Evolutionary conservation across 2,329 filamentous ascomycete genomes (phyloP).

Genomic region (Penicillium sp.): DNA sequence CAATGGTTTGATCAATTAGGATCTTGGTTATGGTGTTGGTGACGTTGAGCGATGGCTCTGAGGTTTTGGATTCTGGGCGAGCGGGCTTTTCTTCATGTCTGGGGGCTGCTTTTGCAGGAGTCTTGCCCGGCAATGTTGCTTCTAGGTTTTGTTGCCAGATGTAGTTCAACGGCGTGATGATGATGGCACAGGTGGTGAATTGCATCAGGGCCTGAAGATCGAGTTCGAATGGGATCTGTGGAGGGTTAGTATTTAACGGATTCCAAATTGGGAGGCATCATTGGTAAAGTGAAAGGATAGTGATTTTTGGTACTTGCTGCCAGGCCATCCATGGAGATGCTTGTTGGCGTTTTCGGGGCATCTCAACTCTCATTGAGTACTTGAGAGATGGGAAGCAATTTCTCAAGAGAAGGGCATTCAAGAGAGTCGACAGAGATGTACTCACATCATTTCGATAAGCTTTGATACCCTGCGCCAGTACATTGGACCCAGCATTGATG

Average conservation of each 20-base stretch:
- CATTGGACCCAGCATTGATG: slow-evolving; percentile 57
- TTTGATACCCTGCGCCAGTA: slow-evolving; percentile 58
- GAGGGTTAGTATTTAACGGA: not conserved
- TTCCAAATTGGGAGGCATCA: not conserved
- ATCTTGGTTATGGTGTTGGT: slow-evolving; percentile 55
- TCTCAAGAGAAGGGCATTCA: not conserved
- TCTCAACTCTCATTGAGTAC: not conserved
- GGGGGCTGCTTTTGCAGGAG: slow-evolving; percentile 6
- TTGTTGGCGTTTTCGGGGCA: not conserved
- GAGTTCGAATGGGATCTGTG: slow-evolving; percentile 48
- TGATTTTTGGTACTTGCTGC: too few species aligned
- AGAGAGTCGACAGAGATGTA: not conserved
- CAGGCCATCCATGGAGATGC: not conserved
- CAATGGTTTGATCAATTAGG: slow-evolving; percentile 60
- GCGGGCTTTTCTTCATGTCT: slow-evolving; percentile 15
- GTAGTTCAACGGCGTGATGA: slow-evolving; percentile 60
- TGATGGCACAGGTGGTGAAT: slow-evolving; percentile 56
- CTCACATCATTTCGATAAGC: slow-evolving; percentile 51
- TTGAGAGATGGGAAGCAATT: not conserved
- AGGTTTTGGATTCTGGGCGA: slow-evolving; percentile 2
- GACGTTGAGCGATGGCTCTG: slow-evolving; percentile 29
- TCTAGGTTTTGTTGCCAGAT: slow-evolving; percentile 61
- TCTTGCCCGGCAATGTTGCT: slow-evolving; percentile 52
- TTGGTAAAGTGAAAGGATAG: not conserved
- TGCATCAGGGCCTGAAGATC: slow-evolving; percentile 54